A percentile compares a stretch with the other conserved stretches of the same genome.
Evolutionary conservation across 208 protist species (phyloP).

Genomic region (Crithidia brevicula): DNA sequence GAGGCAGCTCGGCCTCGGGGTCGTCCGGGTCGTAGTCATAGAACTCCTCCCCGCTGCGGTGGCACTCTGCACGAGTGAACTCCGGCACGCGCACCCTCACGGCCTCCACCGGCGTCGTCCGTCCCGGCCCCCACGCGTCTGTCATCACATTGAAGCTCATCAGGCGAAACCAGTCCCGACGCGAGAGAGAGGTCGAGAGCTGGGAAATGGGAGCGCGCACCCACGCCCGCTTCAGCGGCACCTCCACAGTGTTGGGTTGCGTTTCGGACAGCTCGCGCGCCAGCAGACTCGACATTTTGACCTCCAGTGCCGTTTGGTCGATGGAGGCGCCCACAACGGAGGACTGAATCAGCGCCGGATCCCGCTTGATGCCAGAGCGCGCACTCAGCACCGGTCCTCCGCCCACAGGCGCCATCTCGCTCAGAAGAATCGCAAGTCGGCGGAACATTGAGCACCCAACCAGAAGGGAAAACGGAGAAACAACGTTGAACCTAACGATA

Average conservation of each 20-base stretch:
- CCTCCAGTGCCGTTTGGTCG: conserved; percentile 38
- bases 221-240: conserved; percentile 63
- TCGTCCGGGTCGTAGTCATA: conserved; percentile 51
- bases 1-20: conserved; percentile 52
- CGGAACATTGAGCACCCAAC: conserved; percentile 20
- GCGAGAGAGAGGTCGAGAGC: conserved; percentile 63
- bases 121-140: conserved; percentile 50
- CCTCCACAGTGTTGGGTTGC: conserved; percentile 26
- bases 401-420: conserved; percentile 6
- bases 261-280: conserved; percentile 24
- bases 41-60: conserved; percentile 30
- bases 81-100: conserved; percentile 53
- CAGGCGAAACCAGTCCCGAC: conserved; percentile 85
- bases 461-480: neutral
- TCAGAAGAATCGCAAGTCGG: conserved; percentile 5
- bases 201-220: conserved; percentile 63
- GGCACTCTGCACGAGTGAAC: conserved; percentile 42
- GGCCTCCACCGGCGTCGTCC: conserved; percentile 61
- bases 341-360: conserved; percentile 38
- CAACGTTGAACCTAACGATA: too few species aligned
- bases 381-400: conserved; percentile 17
- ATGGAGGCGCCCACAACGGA: conserved; percentile 42
- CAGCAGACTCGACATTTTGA: conserved; percentile 46
- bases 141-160: conserved; percentile 89
- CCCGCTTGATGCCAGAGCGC: neutral